Percentiles rank a stretch among this genome's conserved stretches.
These are phyloP conservation scores for Collariella sp. DNA, from an alignment of 495 filamentous ascomycete species.

Conservation along the genomic window DNA sequence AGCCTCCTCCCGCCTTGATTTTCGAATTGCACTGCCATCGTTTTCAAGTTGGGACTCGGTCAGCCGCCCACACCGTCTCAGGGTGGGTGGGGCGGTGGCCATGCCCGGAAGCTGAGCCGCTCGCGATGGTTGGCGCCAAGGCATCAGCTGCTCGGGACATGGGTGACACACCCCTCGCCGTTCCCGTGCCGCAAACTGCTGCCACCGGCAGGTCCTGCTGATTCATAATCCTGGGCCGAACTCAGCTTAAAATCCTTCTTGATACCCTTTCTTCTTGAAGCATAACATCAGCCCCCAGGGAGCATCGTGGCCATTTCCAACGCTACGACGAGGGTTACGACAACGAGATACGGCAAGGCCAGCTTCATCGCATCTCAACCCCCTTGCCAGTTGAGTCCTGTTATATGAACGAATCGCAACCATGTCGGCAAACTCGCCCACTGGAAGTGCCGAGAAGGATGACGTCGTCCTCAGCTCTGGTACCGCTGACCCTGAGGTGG, in stretches of 20 bases:
- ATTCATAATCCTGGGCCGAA: not conserved
- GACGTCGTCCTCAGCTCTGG: not conserved
- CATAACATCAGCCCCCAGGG: not conserved
- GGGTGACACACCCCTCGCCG: not conserved
- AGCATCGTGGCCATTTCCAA: not conserved
- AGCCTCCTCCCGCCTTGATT: too few species aligned
- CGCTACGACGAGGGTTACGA: not conserved
- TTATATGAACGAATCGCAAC: not conserved
- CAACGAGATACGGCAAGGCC: not conserved
- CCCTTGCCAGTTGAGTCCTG: not conserved
- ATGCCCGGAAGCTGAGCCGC: not conserved
- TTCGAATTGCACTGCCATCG: too few species aligned
- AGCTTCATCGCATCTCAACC: not conserved
- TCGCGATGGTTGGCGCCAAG: constrained; percentile 7
- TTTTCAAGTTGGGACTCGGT: not conserved
- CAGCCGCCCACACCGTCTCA: constrained; percentile 3
- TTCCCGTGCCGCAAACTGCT: constrained; percentile 8
- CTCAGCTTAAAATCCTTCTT: not conserved
- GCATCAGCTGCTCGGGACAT: not conserved
- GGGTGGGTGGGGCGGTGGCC: constrained; percentile 2
- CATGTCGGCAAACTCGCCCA: not conserved
- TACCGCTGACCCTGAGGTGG: not conserved
- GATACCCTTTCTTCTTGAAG: not conserved
- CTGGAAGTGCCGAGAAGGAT: not conserved
- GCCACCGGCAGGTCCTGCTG: constrained; percentile 2